These are phyloP conservation scores for Saitozyma podzolica DNA, from an alignment of 768 basidiomycete genomes.

Conservation along the genomic window DNA sequence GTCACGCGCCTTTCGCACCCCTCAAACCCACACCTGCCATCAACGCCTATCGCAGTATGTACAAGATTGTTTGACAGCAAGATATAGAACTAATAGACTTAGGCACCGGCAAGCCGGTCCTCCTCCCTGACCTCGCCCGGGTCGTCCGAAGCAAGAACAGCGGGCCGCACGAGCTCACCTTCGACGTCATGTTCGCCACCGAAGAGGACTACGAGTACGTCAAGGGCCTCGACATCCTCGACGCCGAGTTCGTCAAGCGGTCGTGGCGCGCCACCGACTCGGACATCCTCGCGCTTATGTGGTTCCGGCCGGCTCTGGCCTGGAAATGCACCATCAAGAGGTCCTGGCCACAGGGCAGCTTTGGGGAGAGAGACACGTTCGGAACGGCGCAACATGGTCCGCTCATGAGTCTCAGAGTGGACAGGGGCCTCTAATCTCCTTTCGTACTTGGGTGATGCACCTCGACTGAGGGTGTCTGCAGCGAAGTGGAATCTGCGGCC, in stretches of 20 bases:
- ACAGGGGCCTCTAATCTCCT: no score
- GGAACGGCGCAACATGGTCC: constrained; percentile 4
- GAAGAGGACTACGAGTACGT: constrained; percentile 11
- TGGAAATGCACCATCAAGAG: constrained; percentile 10
- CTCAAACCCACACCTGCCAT: no score
- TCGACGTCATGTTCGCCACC: constrained; percentile 15
- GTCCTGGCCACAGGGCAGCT: constrained; percentile 4
- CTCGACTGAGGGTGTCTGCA: no score
- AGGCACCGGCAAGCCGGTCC: background rate
- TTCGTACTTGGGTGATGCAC: no score
- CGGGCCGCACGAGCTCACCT: constrained; percentile 14
- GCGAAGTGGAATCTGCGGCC: no score
- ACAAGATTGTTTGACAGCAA: no score
- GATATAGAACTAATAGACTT: no score
- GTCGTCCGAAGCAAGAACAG: constrained; percentile 13
- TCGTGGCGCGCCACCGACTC: background rate
- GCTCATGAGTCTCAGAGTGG: no score
- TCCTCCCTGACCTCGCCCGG: constrained; percentile 10
- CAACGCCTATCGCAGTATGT: no score
- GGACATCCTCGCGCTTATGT: constrained; percentile 1
- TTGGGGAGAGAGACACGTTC: constrained; percentile 3
- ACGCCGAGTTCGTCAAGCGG: background rate
- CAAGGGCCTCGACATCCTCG: constrained; percentile 1
- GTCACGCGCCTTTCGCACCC: no score
- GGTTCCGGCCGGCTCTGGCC: constrained; percentile 3